Conservation (phyloP, 2,329 filamentous ascomycete genomes). For the Pseudocercospora vitis region DNA sequence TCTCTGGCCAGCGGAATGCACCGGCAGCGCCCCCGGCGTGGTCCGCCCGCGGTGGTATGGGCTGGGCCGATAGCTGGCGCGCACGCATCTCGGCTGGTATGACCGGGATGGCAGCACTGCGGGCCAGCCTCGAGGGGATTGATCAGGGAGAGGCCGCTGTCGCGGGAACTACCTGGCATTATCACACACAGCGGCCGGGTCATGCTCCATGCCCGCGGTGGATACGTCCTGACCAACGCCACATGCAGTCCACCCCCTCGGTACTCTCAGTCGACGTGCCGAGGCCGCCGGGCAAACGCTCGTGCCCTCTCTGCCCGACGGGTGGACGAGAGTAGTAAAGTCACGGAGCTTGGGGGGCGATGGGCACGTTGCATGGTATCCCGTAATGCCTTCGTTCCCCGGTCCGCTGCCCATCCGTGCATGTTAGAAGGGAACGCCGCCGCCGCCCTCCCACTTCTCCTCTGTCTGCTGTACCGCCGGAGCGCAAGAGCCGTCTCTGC, state of each 20-base stretch:
- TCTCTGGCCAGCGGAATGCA: neutral
- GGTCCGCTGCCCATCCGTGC: constrained; percentile 6
- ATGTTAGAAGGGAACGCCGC: neutral
- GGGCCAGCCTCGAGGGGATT: constrained; percentile 7
- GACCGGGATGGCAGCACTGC: constrained; percentile 7
- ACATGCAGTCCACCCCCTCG: no score
- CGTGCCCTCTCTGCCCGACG: neutral
- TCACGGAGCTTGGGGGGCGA: neutral
- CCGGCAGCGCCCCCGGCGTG: constrained; percentile 4
- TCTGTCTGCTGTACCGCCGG: constrained; percentile 1
- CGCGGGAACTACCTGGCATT: constrained; percentile 3
- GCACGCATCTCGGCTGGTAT: constrained; percentile 3
- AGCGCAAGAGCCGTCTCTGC: neutral
- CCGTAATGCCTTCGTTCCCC: neutral
- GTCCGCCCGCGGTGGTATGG: constrained; percentile 4
- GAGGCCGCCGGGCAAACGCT: neutral
- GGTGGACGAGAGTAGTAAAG: no score
- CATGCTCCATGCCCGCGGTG: neutral
- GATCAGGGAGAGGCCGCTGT: neutral
- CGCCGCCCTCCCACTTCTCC: neutral
- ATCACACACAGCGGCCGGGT: neutral
- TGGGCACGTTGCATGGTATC: neutral
- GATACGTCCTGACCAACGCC: no score
- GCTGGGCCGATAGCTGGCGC: constrained; percentile 5
- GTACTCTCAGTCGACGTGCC: neutral